Conservation (phyloP, 1,284 basidiomycete genomes). For the Paramarasmius palmivorus region DNA sequence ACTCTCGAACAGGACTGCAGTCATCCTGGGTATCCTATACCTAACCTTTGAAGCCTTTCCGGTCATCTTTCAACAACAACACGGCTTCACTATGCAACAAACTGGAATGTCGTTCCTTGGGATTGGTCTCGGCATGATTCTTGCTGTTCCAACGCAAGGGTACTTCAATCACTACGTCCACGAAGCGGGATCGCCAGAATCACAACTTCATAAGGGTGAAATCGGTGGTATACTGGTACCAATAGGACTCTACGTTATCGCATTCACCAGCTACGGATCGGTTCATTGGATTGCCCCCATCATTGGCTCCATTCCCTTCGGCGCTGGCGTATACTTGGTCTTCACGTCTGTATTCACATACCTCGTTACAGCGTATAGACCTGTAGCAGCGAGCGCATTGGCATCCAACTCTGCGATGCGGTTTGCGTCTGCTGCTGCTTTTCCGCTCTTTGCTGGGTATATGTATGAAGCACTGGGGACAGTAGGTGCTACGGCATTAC, state of each 20-base stretch:
- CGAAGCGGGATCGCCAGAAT: constrained; percentile 28
- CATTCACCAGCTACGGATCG: constrained; percentile 41
- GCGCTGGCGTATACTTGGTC: constrained; percentile 47
- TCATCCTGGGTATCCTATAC: constrained; percentile 78
- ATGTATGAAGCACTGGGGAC: constrained; percentile 39
- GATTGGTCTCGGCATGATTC: constrained; percentile 68
- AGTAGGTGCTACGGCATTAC: constrained; percentile 33
- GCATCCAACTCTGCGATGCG: constrained; percentile 48
- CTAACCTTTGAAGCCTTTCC: constrained; percentile 74
- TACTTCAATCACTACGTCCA: constrained; percentile 57
- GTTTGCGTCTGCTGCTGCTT: constrained; percentile 43
- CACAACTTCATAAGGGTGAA: constrained; percentile 9
- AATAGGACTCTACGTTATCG: constrained; percentile 34
- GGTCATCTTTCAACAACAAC: constrained; percentile 62
- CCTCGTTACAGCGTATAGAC: constrained; percentile 42
- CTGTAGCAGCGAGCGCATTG: constrained; percentile 50
- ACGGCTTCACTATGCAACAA: constrained; percentile 61
- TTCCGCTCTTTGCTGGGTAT: constrained; percentile 37
- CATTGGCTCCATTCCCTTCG: constrained; percentile 34
- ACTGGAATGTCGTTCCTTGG: constrained; percentile 74
- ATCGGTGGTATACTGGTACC: constrained; percentile 53
- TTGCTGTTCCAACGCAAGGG: constrained; percentile 56
- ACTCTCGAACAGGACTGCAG: constrained; percentile 44
- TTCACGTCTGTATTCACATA: constrained; percentile 47
- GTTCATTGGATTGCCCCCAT: constrained; percentile 50